Percentiles rank a stretch among this genome's conserved stretches.
These are phyloP conservation scores for Vigna radiata DNA, from an alignment of 306 rosid species.

Conservation along the genomic window DNA sequence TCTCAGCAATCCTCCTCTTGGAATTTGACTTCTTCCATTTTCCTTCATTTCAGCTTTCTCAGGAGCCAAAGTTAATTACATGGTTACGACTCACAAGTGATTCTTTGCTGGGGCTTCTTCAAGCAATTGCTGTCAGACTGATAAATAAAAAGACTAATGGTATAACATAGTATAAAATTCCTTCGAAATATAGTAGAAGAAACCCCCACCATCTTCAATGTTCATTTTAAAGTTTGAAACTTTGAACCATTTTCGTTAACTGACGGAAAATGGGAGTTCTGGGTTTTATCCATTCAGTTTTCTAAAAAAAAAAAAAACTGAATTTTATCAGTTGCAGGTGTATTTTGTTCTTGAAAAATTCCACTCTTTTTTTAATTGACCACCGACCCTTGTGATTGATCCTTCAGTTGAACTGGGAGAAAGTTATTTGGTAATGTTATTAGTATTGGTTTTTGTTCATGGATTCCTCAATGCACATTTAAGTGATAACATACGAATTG, in stretches of 20 bases:
- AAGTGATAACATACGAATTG: slow-evolving; percentile 1
- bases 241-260: background rate
- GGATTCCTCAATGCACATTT: slow-evolving; percentile 29
- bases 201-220: background rate
- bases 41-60: slow-evolving; percentile 25
- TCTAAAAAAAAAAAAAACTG: background rate
- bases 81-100: slow-evolving; percentile 34
- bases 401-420: too few relatives aligned
- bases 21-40: background rate
- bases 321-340: background rate
- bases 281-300: too few relatives aligned
- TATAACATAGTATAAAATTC: too few relatives aligned
- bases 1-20: background rate
- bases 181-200: background rate
- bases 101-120: slow-evolving; percentile 25
- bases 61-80: background rate
- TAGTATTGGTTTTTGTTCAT: background rate
- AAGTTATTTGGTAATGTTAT: too few relatives aligned
- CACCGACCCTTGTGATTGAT: too few relatives aligned
- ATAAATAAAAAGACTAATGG: background rate
- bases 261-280: background rate
- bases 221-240: background rate
- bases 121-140: background rate
- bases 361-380: too few relatives aligned
- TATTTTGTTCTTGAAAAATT: too few relatives aligned